These are phyloP conservation scores for Fusarium annulatum DNA, from an alignment of 2,329 filamentous ascomycete genomes.

Conservation along the genomic window DNA sequence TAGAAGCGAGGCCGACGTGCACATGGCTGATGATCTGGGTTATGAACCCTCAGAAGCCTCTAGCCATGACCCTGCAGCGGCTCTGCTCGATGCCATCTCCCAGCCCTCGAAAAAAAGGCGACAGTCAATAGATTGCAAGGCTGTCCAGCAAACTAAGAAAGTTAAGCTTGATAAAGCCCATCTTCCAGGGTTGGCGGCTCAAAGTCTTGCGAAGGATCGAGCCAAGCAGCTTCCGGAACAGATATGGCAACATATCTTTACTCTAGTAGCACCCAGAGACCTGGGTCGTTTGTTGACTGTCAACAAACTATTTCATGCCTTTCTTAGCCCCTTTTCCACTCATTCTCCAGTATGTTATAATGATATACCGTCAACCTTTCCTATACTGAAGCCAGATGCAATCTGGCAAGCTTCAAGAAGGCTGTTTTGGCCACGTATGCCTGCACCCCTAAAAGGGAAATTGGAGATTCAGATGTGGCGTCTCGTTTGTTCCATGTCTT, in stretches of 20 bases:
- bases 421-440: conserved; percentile 73
- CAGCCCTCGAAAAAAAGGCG: conserved; percentile 35
- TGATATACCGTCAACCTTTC: conserved; percentile 43
- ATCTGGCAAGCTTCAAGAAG: conserved; percentile 80
- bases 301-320: conserved; percentile 73
- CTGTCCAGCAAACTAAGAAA: conserved; percentile 36
- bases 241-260: conserved; percentile 78
- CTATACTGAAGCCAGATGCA: conserved; percentile 65
- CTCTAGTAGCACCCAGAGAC: conserved; percentile 70
- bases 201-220: conserved; percentile 26
- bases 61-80: conserved; percentile 22
- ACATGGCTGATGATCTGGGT: conserved; percentile 17
- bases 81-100: conserved; percentile 15
- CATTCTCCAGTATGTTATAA: conserved; percentile 33
- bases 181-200: conserved; percentile 14
- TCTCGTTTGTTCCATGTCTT: conserved; percentile 70
- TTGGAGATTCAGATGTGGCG: conserved; percentile 83
- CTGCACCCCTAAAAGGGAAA: conserved; percentile 71
- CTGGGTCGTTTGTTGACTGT: conserved; percentile 74
- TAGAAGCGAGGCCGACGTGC: conserved; percentile 14
- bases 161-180: conserved; percentile 31
- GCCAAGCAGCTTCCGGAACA: conserved; percentile 62
- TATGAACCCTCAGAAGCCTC: conserved; percentile 28
- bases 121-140: conserved; percentile 18
- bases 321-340: conserved; percentile 62